Base-by-base conservation (phyloP, 345 rosid species). In the Brassica juncea region DNA sequence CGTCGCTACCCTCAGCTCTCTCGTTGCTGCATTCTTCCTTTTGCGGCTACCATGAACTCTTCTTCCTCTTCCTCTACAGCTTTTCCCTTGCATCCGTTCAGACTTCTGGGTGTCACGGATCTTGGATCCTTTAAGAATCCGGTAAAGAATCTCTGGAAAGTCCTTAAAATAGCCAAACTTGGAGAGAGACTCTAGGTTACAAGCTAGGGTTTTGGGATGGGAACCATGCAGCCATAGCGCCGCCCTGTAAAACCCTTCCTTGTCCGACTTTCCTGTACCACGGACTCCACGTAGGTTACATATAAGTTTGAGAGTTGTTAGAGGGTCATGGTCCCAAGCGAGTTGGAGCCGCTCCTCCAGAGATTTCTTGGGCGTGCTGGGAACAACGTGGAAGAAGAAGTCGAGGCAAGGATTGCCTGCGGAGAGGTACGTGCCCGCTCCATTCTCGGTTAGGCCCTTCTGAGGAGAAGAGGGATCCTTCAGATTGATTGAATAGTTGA, bases 231-330 rank as follows among this genome's bases (percentile, higher is more conserved):
- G 84, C 93, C 93, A 92, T 23, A 85, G 47, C 1, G 93, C 91
- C 1, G 88, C 86, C 0, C 84, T 68, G 35, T 84, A 85, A 79
- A 87, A 92, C n/a, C 94, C 97, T 78, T 87, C 89, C 77, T 84
- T 89, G 58, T 92, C 91, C 0, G 88, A 81, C 61, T 92, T 89
- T 3, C 92, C 91, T 0, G 88, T 86, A 42, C 97, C 91, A 0
- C 90, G 89, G 1, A 92, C 89, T 10, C 94, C 93, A 1, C 92
- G 84, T 8, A 92, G 86, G 67, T 90, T 86, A 57, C 89, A 89
- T 8, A 90, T 78, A 23, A 89, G 87, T 47, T 88, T 87, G 42
- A 87, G 89, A 1, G 94, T 77, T 30, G 83, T 86, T 57, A 88
- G 75, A 21, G 93, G 81, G 52, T 90, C 31, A 27, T 82, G 84